These are phyloP conservation scores for Sarocladium strictum DNA, from an alignment of 2,329 filamentous ascomycete species.

Conservation along the genomic window DNA sequence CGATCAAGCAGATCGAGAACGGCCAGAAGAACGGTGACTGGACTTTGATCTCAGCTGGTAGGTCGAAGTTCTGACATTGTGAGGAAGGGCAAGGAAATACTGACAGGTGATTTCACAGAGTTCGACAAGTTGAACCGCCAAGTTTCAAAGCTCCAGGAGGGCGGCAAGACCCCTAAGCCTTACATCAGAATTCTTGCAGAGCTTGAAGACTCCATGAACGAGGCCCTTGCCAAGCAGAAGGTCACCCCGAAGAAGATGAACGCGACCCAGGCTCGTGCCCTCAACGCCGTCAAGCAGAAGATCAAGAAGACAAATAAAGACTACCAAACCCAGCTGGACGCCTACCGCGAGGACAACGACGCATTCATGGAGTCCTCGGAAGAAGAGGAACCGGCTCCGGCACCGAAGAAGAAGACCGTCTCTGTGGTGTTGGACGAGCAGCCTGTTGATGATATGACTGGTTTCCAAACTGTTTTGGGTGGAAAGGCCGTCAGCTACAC, in stretches of 20 bases:
- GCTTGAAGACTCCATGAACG: conserved; percentile 89
- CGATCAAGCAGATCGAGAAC: conserved; percentile 89
- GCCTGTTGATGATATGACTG: conserved; percentile 68
- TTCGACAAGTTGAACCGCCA: conserved; percentile 93
- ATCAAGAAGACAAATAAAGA: conserved; percentile 99
- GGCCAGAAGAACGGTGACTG: conserved; percentile 97
- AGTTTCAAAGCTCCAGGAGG: conserved; percentile 69
- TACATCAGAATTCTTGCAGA: conserved; percentile 93
- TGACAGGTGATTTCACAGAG: conserved; percentile 45
- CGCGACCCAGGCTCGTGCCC: conserved; percentile 83
- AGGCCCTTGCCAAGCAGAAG: conserved; percentile 93
- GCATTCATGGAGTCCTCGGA: conserved; percentile 81
- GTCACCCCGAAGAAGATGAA: conserved; percentile 98
- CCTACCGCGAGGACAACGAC: conserved; percentile 80
- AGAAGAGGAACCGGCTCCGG: conserved; percentile 54
- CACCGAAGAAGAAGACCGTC: conserved; percentile 29
- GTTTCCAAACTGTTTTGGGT: conserved; percentile 83
- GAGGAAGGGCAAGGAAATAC: not conserved
- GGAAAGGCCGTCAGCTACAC: conserved; percentile 89
- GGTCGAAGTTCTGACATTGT: conserved; percentile 23
- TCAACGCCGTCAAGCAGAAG: conserved; percentile 96
- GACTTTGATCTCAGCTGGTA: conserved; percentile 85
- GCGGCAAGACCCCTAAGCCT: conserved; percentile 76
- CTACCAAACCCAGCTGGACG: conserved; percentile 79
- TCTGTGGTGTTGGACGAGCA: conserved; percentile 25